Evolutionary conservation across 345 rosid species (phyloP).

Genomic region (Bruguiera sexangula): DNA sequence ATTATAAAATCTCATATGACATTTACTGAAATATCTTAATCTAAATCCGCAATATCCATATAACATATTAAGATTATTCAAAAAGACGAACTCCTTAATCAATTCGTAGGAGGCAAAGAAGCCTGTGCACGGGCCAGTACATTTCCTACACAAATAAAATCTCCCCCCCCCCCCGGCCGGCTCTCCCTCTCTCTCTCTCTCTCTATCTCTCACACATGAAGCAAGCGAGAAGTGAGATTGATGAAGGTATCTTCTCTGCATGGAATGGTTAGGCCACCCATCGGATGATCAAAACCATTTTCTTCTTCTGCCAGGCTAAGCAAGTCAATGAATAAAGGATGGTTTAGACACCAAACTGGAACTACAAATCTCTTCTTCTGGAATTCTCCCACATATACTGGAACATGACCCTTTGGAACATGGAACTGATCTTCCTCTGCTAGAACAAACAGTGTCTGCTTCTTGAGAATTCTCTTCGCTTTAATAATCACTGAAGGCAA

Average conservation of each 20-base stretch:
- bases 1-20: no score
- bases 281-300: slow-evolving; percentile 43
- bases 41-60: no score
- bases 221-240: slow-evolving; percentile 29
- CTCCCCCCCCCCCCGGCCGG: no score
- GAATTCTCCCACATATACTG: slow-evolving; percentile 43
- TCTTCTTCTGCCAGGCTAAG: slow-evolving; percentile 37
- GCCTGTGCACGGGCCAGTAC: no score
- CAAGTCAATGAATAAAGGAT: slow-evolving; percentile 41
- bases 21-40: no score
- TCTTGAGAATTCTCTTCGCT: slow-evolving; percentile 30
- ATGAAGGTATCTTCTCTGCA: slow-evolving; percentile 40
- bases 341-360: slow-evolving; percentile 41
- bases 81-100: no score
- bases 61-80: no score
- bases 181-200: not conserved
- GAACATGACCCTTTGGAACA: slow-evolving; percentile 43
- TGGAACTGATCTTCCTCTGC: slow-evolving; percentile 6
- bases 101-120: no score
- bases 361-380: slow-evolving; percentile 37
- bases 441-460: not conserved
- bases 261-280: slow-evolving; percentile 51
- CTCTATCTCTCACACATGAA: slow-evolving; percentile 6
- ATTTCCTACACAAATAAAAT: not conserved
- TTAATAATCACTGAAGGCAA: slow-evolving; percentile 23